Evolutionary conservation across 2,329 filamentous ascomycete species (phyloP).

Genomic region (Hymenoscyphus albidus): DNA sequence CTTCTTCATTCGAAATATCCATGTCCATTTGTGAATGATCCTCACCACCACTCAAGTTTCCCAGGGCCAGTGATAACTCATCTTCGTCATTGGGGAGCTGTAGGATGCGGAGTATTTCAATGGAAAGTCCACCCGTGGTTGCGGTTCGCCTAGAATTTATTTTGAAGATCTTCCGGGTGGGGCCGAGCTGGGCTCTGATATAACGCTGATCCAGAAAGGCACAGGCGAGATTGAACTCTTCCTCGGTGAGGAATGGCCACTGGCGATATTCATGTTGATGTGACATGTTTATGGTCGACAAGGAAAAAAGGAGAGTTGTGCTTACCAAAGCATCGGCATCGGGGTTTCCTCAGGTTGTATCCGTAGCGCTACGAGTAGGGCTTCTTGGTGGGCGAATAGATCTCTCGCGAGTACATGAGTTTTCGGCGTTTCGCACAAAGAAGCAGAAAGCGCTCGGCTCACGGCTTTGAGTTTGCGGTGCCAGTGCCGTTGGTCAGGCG

Average conservation of each 20-base stretch:
- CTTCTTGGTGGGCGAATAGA: neutral
- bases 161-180: slow-evolving; percentile 51
- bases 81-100: slow-evolving; percentile 28
- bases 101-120: slow-evolving; percentile 33
- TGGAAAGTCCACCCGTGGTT: slow-evolving; percentile 29
- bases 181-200: slow-evolving; percentile 54
- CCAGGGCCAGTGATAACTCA: slow-evolving; percentile 29
- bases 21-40: slow-evolving; percentile 24
- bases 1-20: slow-evolving; percentile 28
- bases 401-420: neutral
- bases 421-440: neutral
- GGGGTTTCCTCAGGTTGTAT: neutral
- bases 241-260: slow-evolving; percentile 58
- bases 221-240: slow-evolving; percentile 64
- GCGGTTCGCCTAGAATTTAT: slow-evolving; percentile 43
- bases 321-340: neutral
- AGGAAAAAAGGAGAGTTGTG: neutral
- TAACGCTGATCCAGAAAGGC: slow-evolving; percentile 58
- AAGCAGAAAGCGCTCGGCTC: neutral
- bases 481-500: neutral
- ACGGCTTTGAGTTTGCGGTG: neutral
- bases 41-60: slow-evolving; percentile 20
- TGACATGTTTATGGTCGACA: slow-evolving; percentile 19
- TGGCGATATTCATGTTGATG: slow-evolving; percentile 39
- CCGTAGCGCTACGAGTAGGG: neutral